Evolutionary conservation across 2,329 filamentous ascomycete species (phyloP).

Genomic region (Dissoconium aciculare): DNA sequence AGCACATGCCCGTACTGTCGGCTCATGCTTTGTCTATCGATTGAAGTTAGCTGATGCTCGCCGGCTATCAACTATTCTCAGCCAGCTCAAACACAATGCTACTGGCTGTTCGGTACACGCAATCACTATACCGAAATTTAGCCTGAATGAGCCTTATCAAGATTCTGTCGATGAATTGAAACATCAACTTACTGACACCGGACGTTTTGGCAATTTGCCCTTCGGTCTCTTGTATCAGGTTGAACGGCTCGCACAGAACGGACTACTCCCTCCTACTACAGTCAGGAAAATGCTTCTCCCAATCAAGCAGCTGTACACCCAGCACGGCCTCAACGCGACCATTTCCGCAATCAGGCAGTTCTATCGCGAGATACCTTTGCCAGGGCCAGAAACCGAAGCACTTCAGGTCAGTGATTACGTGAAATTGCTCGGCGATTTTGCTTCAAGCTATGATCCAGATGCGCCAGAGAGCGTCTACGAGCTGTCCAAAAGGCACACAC

Average conservation of each 20-base stretch:
- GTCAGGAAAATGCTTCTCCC: constrained; percentile 34
- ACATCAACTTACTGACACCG: constrained; percentile 19
- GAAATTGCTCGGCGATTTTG: no score
- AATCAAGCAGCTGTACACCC: constrained; percentile 25
- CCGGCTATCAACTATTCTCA: constrained; percentile 12
- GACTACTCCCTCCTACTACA: constrained; percentile 42
- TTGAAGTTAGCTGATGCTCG: constrained; percentile 14
- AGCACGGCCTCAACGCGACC: constrained; percentile 15
- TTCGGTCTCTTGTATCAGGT: constrained; percentile 48
- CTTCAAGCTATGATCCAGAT: constrained; percentile 17
- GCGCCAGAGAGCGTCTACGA: constrained; percentile 20
- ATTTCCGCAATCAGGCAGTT: constrained; percentile 40
- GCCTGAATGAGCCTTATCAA: constrained; percentile 1
- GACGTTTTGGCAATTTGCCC: constrained; percentile 24
- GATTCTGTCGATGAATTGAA: constrained; percentile 21
- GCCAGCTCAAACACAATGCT: constrained; percentile 13
- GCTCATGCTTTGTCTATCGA: constrained; percentile 39
- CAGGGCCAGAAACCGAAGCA: constrained; percentile 30
- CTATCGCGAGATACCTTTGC: constrained; percentile 38
- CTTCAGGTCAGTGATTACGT: no score
- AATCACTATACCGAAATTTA: constrained; percentile 11
- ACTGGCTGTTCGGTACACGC: constrained; percentile 22
- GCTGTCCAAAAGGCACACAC: constrained; percentile 19
- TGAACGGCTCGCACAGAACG: constrained; percentile 47
- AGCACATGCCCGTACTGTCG: constrained; percentile 26